Evolutionary conservation across 2,329 filamentous ascomycete species (phyloP).

Genomic region (Colletotrichum lupini): DNA sequence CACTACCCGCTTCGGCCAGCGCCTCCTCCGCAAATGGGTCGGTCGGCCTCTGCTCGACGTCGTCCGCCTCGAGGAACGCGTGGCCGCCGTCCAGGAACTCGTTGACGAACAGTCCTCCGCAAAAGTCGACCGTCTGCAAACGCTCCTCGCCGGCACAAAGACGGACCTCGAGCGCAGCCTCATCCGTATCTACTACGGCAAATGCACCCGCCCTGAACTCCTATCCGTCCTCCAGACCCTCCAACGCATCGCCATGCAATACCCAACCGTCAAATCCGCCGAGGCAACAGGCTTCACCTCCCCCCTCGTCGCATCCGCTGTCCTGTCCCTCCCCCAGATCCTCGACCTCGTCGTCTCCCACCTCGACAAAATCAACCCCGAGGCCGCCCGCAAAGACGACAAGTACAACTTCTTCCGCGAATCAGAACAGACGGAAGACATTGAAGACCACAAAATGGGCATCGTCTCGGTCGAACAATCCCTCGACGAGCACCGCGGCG

Average conservation of each 20-base stretch:
- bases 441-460: slow-evolving; percentile 87
- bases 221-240: slow-evolving; percentile 86
- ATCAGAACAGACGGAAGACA: slow-evolving; percentile 86
- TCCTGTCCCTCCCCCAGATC: slow-evolving; percentile 82
- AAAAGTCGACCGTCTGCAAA: slow-evolving; percentile 79
- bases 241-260: slow-evolving; percentile 83
- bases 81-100: slow-evolving; percentile 88
- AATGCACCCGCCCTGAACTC: slow-evolving; percentile 90
- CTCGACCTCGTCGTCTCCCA: slow-evolving; percentile 77
- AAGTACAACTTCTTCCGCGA: slow-evolving; percentile 96
- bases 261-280: slow-evolving; percentile 72
- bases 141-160: slow-evolving; percentile 76
- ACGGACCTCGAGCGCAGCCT: slow-evolving; percentile 92
- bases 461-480: slow-evolving; percentile 95
- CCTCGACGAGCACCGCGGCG: slow-evolving; percentile 78
- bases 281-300: slow-evolving; percentile 80
- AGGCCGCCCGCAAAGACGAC: slow-evolving; percentile 87
- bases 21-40: slow-evolving; percentile 93
- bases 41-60: slow-evolving; percentile 88
- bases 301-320: slow-evolving; percentile 73
- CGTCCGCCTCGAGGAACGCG: slow-evolving; percentile 78
- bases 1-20: slow-evolving; percentile 86
- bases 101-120: slow-evolving; percentile 73
- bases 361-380: slow-evolving; percentile 85
- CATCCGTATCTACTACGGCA: slow-evolving; percentile 97